Evolutionary conservation across 2,329 filamentous ascomycete genomes (phyloP), one percentile per base, ranked within the genome.

Genomic region (Aspergillus oerlinghausenensis): DNA sequence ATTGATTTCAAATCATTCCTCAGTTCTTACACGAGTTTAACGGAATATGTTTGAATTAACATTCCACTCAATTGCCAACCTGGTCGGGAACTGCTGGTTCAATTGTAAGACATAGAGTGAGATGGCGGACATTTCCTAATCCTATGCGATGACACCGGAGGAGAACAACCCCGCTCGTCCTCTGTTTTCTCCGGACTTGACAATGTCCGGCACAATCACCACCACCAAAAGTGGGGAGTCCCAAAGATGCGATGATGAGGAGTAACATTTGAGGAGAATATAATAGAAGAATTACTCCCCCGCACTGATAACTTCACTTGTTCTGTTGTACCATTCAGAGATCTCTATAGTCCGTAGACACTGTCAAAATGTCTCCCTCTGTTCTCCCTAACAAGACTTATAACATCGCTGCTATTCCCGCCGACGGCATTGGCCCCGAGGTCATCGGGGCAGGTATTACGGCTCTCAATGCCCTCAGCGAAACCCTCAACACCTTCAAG

Each of bases 371-470:
- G 32, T 38, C 32, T 6, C 32, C 32, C 4, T 38, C 32, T 14
- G 32, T 38, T 38, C 14, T 17, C 2, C 32, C 32, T 17, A 38
- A 17, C 21, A 67, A 67, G 49, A 64, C 68, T 11, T 79, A 81
- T 64, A 76, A 68, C 52, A 85, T 88, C 59, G 85, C 85, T n/a
- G 80, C 79, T 29, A 87, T 89, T 54, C 85, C 86, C 0, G 87
- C 84, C 7, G 87, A 89, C 65, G 87, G 87, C 54, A 89, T 89
- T 58, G 87, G 87, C 1, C 81, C 81, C 1, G 87, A 89, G 70
- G 86, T 89, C 10, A 83, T 88, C 70, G 75, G 80, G 32, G 84
- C 84, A 1, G 85, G 84, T 2, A 82, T 88, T 8, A 75, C 80
- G 45, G 87, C 87, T 0, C 72, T 90, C 51, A 78, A 84, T 49